These are phyloP conservation scores for Trametes polyzona DNA, from an alignment of 1,284 basidiomycete species.

Conservation along the genomic window DNA sequence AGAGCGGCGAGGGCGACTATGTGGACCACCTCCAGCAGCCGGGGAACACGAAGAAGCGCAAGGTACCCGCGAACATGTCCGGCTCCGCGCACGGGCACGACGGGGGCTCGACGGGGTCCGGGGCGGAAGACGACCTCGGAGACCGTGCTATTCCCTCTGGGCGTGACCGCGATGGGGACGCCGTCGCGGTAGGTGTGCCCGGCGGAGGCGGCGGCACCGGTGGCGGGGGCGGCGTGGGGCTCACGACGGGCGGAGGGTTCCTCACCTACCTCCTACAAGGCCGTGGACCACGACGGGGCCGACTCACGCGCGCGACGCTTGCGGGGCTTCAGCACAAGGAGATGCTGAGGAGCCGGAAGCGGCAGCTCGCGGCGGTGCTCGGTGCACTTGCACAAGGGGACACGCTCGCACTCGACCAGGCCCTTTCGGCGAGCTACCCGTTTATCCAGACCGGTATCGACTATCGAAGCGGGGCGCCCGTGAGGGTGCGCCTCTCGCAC, in stretches of 20 bases:
- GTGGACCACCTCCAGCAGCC: conserved; percentile 70
- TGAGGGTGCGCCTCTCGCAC: conserved; percentile 37
- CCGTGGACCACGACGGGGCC: conserved; percentile 35
- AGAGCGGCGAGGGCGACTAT: conserved; percentile 60
- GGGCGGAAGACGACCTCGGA: conserved; percentile 44
- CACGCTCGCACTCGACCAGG: conserved; percentile 73
- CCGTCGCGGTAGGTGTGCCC: conserved; percentile 30
- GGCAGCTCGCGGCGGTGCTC: conserved; percentile 68
- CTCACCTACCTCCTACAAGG: conserved; percentile 33
- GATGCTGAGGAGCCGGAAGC: conserved; percentile 64
- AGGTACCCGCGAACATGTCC: conserved; percentile 64
- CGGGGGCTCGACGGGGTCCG: conserved; percentile 37
- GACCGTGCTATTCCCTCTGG: conserved; percentile 33
- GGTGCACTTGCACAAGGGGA: conserved; percentile 65
- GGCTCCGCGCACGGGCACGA: conserved; percentile 45
- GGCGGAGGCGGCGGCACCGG: conserved; percentile 16
- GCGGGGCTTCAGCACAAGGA: conserved; percentile 78
- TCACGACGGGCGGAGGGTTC: conserved; percentile 26
- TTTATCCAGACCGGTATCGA: conserved; percentile 41
- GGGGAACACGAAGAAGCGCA: conserved; percentile 85
- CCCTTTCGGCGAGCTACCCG: conserved; percentile 65
- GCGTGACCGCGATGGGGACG: conserved; percentile 32
- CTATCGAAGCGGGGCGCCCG: conserved; percentile 26
- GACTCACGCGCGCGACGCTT: conserved; percentile 60
- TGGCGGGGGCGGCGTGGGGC: conserved; percentile 23